Evolutionary conservation across 148 eudicot genomes (phyloP).

Genomic region (Heliosperma pusillum): DNA sequence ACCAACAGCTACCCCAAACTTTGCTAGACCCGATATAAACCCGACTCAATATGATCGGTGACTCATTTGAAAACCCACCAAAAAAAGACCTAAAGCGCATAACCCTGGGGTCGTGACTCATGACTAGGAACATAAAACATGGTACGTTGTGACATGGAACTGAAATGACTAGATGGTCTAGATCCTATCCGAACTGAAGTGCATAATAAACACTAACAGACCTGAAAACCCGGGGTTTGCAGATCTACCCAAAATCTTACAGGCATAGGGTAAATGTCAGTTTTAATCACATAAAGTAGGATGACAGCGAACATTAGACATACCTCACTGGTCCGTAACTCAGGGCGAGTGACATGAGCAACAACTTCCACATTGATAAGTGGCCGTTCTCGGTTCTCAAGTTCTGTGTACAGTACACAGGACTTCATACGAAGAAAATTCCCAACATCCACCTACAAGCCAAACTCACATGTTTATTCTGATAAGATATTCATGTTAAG

Average conservation of each 20-base stretch:
- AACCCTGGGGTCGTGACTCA: background rate
- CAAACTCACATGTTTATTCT: background rate
- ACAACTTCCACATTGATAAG: constrained; percentile 88
- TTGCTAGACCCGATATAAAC: too few relatives aligned
- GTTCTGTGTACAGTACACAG: constrained; percentile 78
- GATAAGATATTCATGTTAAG: background rate
- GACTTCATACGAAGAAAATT: constrained; percentile 89
- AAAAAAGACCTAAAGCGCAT: background rate
- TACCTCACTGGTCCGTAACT: constrained; percentile 79
- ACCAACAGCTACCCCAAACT: too few relatives aligned
- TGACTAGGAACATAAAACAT: too few relatives aligned
- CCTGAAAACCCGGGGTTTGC: background rate
- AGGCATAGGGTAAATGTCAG: background rate
- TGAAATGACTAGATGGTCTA: too few relatives aligned
- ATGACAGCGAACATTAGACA: background rate
- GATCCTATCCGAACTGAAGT: too few relatives aligned
- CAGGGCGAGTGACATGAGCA: constrained; percentile 89
- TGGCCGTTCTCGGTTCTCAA: constrained; percentile 59
- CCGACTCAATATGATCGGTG: too few relatives aligned
- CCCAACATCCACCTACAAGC: constrained; percentile 88
- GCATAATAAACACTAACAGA: background rate
- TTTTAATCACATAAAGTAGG: background rate
- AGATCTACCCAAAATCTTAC: background rate
- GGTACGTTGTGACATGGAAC: too few relatives aligned
- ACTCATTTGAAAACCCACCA: too few relatives aligned